Base-by-base conservation (phyloP, 2,329 filamentous ascomycete species). In the Fusarium denticulatum region DNA sequence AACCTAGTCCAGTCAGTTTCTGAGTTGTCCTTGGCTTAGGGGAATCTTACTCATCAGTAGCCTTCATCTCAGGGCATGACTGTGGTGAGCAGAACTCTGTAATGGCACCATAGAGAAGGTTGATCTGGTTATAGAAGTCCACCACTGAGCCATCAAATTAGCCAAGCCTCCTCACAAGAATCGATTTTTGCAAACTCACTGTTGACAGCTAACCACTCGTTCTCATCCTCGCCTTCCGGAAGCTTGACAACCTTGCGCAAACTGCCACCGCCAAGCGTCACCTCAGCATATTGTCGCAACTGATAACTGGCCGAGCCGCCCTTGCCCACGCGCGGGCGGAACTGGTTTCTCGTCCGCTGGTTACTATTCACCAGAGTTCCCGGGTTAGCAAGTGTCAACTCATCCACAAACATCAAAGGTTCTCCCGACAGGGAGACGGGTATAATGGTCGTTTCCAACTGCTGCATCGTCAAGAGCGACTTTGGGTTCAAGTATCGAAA, bases 61-160 rank as follows among this genome's bases (percentile, higher is more conserved):
- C 96, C 85, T 99, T 99, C 96, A 99, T 99, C 85, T 98, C 96
- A 2, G 96, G 96, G 82, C 96, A 99, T 74, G 95, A 95, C 81
- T 96, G 93, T 37, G 96, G 96, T 32, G 96, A 98, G 87, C 96
- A 99, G 85, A 99, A 99, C 82, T 99, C 96, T 68, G 96, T 99
- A 81, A 99, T 99, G 75, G 96, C 96, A 67, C 97, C 97, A 82
- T 99, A 99, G 67, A 99, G 92, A 40, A 99, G 89, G 85, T 99
- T 99, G 87, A 99, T 97, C 85, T 99, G 96, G 86, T 99, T 99
- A 90, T 99, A 99, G 85, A 99, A 99, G 85, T 99, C 96, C 86
- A 99, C 96, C 86, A 99, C 95, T 97, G 76, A 36, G 52, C 15
- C 30, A 30, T 28, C 8, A 20, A 26, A 42, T 58, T 26, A 65